Evolutionary conservation across 2,329 filamentous ascomycete genomes (phyloP).

Genomic region (Juglanconis oblonga): DNA sequence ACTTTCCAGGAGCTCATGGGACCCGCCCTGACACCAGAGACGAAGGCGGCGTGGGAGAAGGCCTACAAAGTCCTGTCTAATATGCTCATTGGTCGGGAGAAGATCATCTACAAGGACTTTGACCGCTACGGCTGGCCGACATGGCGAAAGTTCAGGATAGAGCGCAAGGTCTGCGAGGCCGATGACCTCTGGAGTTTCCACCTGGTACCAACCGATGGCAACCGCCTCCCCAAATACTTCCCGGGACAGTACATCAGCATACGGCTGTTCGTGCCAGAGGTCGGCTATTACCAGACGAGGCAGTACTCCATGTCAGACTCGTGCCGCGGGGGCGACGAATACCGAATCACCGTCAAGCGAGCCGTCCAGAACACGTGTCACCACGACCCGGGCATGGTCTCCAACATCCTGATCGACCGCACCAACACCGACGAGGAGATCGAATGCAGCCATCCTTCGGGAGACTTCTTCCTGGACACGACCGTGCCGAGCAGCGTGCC

Average conservation of each 20-base stretch:
- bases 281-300: conserved; percentile 57
- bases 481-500: conserved; percentile 35
- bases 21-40: conserved; percentile 56
- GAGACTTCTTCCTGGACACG: conserved; percentile 51
- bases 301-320: conserved; percentile 70
- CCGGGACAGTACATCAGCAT: conserved; percentile 69
- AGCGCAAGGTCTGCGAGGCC: conserved; percentile 59
- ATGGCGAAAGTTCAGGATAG: conserved; percentile 63
- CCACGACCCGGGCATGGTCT: conserved; percentile 58
- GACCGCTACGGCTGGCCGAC: conserved; percentile 51
- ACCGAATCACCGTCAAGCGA: conserved; percentile 66
- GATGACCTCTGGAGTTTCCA: conserved; percentile 66
- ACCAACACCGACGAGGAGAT: conserved; percentile 58
- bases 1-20: conserved; percentile 64
- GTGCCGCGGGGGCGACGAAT: conserved; percentile 50
- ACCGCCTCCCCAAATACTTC: conserved; percentile 56
- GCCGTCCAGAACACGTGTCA: conserved; percentile 47
- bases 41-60: conserved; percentile 62
- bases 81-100: conserved; percentile 63
- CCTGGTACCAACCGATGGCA: conserved; percentile 57
- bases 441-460: conserved; percentile 59
- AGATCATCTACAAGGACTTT: conserved; percentile 54
- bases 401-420: conserved; percentile 61
- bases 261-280: conserved; percentile 49
- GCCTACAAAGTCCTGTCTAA: conserved; percentile 68